phyloP scores from a whole-genome alignment of 805 yeast genomes.

The Metschnikowia bowlesiae region DNA sequence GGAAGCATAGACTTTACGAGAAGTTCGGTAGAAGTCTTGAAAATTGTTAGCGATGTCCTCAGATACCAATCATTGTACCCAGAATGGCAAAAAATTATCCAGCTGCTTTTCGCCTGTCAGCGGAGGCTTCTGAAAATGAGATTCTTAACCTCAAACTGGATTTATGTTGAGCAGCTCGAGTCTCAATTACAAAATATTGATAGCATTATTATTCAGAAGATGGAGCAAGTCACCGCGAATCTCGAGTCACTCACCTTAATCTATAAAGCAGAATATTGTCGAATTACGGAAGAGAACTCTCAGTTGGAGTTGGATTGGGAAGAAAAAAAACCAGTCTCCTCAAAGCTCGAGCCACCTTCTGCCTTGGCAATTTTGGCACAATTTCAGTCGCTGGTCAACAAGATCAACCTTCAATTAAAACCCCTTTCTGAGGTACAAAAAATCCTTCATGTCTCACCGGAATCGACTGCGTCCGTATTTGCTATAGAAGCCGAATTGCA shows the following conservation, averaged over 20 bases:
- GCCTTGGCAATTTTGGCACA: slow-evolving; percentile 40
- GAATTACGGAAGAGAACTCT: slow-evolving; percentile 28
- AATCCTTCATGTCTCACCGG: slow-evolving; percentile 30
- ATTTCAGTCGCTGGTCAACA: slow-evolving; percentile 26
- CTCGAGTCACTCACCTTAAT: slow-evolving; percentile 38
- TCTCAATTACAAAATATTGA: slow-evolving; percentile 41
- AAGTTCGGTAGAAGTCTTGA: neutral
- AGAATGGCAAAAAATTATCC: slow-evolving; percentile 10
- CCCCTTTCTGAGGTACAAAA: slow-evolving; percentile 17
- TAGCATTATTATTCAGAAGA: slow-evolving; percentile 34
- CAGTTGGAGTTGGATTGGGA: slow-evolving; percentile 45
- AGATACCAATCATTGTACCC: neutral
- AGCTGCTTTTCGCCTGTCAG: slow-evolving; percentile 25
- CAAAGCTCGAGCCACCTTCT: slow-evolving; percentile 33
- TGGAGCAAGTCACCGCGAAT: slow-evolving; percentile 36
- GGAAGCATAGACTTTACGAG: slow-evolving; percentile 1
- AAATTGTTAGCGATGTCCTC: neutral
- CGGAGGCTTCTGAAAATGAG: slow-evolving; percentile 39
- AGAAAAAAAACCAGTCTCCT: slow-evolving; percentile 42
- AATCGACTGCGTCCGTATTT: slow-evolving; percentile 23
- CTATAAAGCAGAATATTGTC: slow-evolving; percentile 36
- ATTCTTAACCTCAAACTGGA: slow-evolving; percentile 51
- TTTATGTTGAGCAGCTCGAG: slow-evolving; percentile 60
- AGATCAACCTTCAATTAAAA: neutral
- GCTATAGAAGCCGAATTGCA: slow-evolving; percentile 44